Evolutionary conservation across 2,329 filamentous ascomycete genomes (phyloP).

Genomic region (Trichophyton schoenleinii): DNA sequence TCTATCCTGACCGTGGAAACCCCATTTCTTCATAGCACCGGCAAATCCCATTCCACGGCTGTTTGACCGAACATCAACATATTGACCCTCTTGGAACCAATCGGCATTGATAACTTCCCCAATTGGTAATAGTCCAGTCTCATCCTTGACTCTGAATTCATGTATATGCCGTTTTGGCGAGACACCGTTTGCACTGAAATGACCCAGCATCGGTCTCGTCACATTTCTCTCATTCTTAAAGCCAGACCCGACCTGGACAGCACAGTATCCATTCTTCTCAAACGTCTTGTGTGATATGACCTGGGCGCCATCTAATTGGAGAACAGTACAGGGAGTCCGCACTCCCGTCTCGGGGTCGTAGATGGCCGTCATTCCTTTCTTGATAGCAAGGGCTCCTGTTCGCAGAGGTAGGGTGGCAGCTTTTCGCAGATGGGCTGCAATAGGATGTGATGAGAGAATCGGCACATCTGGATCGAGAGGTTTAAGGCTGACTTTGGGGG

Average conservation of each 20-base stretch:
- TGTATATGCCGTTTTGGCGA: conserved; percentile 71
- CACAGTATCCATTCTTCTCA: conserved; percentile 76
- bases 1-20: conserved; percentile 75
- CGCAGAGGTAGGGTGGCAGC: conserved; percentile 50
- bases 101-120: conserved; percentile 68
- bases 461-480: conserved; percentile 39
- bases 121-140: conserved; percentile 59
- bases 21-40: conserved; percentile 95
- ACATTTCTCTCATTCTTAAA: conserved; percentile 62
- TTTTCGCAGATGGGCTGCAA: conserved; percentile 49
- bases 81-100: conserved; percentile 86
- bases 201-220: conserved; percentile 70
- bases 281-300: conserved; percentile 78
- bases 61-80: conserved; percentile 69
- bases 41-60: conserved; percentile 85
- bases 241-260: conserved; percentile 77
- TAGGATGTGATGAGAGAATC: conserved; percentile 43
- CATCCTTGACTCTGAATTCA: conserved; percentile 74
- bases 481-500: conserved; percentile 41
- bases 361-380: conserved; percentile 91
- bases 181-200: conserved; percentile 71
- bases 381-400: conserved; percentile 71
- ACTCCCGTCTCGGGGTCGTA: conserved; percentile 64
- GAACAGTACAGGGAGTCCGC: conserved; percentile 75
- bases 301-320: conserved; percentile 87